phyloP scores from a whole-genome alignment of 768 basidiomycete species.

The Suillus lakei region DNA sequence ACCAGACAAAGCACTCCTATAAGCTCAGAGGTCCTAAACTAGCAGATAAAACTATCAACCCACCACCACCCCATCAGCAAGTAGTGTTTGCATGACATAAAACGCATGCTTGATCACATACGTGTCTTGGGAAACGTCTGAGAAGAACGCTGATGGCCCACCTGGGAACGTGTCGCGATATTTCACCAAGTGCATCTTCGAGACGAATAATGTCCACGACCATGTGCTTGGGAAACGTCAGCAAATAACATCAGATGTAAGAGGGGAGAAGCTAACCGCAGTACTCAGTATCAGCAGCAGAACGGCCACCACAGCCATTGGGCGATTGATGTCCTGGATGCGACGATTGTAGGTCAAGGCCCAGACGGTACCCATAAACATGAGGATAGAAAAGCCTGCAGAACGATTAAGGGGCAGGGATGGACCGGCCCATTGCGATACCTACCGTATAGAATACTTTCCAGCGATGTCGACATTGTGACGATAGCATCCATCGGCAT shows the following conservation, averaged over 20 bases:
- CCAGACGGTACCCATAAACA: slow-evolving; percentile 20
- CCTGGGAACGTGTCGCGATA: slow-evolving; percentile 25
- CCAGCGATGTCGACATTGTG: slow-evolving; percentile 27
- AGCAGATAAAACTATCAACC: background rate
- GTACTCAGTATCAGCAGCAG: slow-evolving; percentile 27
- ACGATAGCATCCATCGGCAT: slow-evolving; percentile 23
- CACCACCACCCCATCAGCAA: slow-evolving; percentile 12
- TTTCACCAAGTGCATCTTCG: slow-evolving; percentile 22
- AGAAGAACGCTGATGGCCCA: slow-evolving; percentile 29
- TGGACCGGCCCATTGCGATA: background rate
- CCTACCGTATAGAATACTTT: slow-evolving; percentile 30
- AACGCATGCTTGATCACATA: slow-evolving; percentile 30
- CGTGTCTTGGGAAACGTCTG: slow-evolving; percentile 22
- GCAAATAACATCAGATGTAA: background rate
- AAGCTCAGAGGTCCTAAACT: background rate
- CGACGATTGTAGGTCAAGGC: slow-evolving; percentile 13
- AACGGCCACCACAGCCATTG: slow-evolving; percentile 18
- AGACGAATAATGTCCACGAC: slow-evolving; percentile 20
- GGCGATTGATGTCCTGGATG: slow-evolving; percentile 10
- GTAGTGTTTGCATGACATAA: slow-evolving; percentile 17
- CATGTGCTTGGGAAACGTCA: slow-evolving; percentile 14
- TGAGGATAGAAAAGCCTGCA: background rate
- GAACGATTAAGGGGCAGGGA: background rate
- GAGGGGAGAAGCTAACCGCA: slow-evolving; percentile 14
- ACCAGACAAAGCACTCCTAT: background rate